Evolutionary conservation across 2,329 filamentous ascomycete genomes (phyloP).

Genomic region (Balansia obtecta): DNA sequence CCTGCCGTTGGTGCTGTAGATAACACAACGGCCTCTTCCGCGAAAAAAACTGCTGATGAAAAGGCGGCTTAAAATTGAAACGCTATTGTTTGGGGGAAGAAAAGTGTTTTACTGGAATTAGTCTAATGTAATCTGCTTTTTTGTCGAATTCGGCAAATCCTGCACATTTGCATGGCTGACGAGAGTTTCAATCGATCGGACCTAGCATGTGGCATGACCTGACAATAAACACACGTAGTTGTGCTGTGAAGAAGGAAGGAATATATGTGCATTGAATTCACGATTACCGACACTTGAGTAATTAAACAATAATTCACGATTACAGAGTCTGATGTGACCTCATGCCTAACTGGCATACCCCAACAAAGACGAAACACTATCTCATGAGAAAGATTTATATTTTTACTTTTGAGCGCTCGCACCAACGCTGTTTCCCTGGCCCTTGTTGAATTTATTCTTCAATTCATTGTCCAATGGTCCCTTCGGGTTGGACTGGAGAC

Average conservation of each 20-base stretch:
- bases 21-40: conserved; percentile 9
- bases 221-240: neutral
- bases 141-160: neutral
- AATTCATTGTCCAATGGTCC: conserved; percentile 48
- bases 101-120: neutral
- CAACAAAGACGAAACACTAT: too few relatives aligned
- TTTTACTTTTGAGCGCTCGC: conserved; percentile 4
- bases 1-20: conserved; percentile 6
- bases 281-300: too few relatives aligned
- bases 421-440: conserved; percentile 8
- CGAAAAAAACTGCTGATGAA: conserved; percentile 13
- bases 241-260: too few relatives aligned
- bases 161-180: neutral
- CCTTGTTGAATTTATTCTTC: conserved; percentile 49
- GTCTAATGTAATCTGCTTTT: neutral
- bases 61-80: conserved; percentile 10
- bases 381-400: neutral
- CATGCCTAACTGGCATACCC: too few relatives aligned
- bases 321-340: too few relatives aligned
- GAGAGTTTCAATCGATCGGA: neutral
- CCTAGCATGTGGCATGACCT: neutral
- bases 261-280: too few relatives aligned
- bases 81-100: neutral
- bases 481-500: conserved; percentile 52
- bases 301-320: too few relatives aligned